Conservation (phyloP, 257 asterid genomes). For the Jacaranda mimosifolia region DNA sequence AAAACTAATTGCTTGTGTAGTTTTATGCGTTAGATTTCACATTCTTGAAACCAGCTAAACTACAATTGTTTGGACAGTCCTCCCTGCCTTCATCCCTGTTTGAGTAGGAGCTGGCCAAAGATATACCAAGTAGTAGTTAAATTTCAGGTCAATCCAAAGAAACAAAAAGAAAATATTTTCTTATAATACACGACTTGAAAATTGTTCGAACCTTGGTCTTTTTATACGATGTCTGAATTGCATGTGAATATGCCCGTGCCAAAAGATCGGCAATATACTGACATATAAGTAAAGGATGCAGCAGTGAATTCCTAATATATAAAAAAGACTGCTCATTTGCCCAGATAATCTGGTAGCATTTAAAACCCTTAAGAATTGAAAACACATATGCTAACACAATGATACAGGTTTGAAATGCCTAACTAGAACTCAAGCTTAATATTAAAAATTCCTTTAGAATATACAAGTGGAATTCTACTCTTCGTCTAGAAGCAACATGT, state of each 20-base stretch:
- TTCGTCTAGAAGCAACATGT: not conserved
- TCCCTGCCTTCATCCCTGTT: conserved; percentile 95
- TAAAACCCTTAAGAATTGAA: conserved; percentile 3
- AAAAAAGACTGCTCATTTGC: not conserved
- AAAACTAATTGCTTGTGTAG: not conserved
- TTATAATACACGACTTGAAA: conserved; percentile 20
- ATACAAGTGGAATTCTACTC: not conserved
- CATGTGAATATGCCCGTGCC: conserved; percentile 91
- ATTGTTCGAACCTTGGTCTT: conserved; percentile 76
- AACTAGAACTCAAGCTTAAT: conserved; percentile 10
- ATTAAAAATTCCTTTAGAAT: not conserved
- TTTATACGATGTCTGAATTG: conserved; percentile 84
- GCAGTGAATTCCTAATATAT: conserved; percentile 8
- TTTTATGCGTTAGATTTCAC: conserved; percentile 84
- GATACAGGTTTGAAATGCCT: conserved; percentile 9
- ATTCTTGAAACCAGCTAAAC: conserved; percentile 92
- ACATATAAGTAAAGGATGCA: conserved; percentile 6
- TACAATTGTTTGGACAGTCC: conserved; percentile 79
- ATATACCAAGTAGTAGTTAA: conserved; percentile 62
- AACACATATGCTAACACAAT: conserved; percentile 13
- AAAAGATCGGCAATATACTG: conserved; percentile 23
- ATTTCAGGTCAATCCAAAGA: conserved; percentile 28
- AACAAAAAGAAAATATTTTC: not conserved
- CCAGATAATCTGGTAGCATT: not conserved
- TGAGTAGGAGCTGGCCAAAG: conserved; percentile 92